Evolutionary conservation across 2,329 filamentous ascomycete genomes (phyloP).

Genomic region (Scedosporium apiospermum): DNA sequence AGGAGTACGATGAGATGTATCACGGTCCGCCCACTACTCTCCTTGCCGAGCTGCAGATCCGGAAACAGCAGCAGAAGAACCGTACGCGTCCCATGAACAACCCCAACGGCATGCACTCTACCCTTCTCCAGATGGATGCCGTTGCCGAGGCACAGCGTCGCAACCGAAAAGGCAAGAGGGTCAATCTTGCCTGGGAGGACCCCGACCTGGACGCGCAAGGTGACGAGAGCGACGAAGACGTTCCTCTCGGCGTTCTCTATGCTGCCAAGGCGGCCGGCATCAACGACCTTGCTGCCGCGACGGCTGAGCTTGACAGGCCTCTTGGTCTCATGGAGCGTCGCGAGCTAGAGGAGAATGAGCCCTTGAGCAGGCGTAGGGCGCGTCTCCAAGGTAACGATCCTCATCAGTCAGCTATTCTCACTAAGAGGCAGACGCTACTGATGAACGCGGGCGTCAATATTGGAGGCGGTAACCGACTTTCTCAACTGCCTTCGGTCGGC

Average conservation of each 20-base stretch:
- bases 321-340: constrained; percentile 70
- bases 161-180: constrained; percentile 61
- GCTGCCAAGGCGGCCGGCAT: constrained; percentile 48
- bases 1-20: constrained; percentile 40
- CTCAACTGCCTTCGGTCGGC: constrained; percentile 14
- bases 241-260: constrained; percentile 76
- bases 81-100: constrained; percentile 55
- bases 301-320: constrained; percentile 51
- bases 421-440: constrained; percentile 35
- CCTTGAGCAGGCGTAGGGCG: constrained; percentile 66
- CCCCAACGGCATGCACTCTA: constrained; percentile 80
- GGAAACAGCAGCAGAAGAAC: constrained; percentile 79
- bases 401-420: constrained; percentile 12
- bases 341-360: constrained; percentile 87
- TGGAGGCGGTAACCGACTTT: constrained; percentile 13
- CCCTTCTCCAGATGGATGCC: constrained; percentile 80
- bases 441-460: constrained; percentile 15
- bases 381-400: constrained; percentile 58
- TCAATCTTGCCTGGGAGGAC: constrained; percentile 88
- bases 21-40: constrained; percentile 78
- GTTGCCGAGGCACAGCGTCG: constrained; percentile 78
- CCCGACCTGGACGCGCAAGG: constrained; percentile 35
- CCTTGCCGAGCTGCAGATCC: constrained; percentile 81
- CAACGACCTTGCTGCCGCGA: constrained; percentile 32
- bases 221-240: constrained; percentile 64